Conservation (phyloP, 805 yeast species). For the Yamadazyma nakazawae region DNA sequence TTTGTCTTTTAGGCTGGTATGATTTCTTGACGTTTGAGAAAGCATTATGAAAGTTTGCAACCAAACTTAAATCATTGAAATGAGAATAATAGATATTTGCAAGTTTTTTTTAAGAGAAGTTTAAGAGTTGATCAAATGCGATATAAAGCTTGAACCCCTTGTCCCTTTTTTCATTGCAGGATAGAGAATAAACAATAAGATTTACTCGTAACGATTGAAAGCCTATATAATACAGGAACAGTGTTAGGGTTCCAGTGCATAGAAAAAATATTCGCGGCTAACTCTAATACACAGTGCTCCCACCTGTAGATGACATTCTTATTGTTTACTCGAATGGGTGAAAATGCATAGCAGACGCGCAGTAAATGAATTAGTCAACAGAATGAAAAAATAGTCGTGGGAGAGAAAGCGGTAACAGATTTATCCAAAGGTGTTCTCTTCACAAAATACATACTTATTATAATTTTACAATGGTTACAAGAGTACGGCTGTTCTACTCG, state of each 20-base stretch:
- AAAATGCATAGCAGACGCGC: neutral
- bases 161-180: neutral
- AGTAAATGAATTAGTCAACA: too few relatives aligned
- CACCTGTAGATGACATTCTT: neutral
- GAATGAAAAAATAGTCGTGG: too few relatives aligned
- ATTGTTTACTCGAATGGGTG: neutral
- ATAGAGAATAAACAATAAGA: slow-evolving; percentile 1
- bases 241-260: neutral
- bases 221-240: neutral
- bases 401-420: too few relatives aligned
- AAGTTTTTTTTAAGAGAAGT: neutral
- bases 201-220: neutral
- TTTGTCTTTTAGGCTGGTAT: neutral
- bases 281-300: neutral
- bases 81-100: neutral
- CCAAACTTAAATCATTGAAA: neutral
- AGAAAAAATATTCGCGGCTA: neutral
- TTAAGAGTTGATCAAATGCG: neutral
- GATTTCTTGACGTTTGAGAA: neutral
- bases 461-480: too few relatives aligned
- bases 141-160: neutral
- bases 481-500: too few relatives aligned
- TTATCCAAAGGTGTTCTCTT: too few relatives aligned
- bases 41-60: neutral
- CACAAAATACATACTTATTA: too few relatives aligned